Base-by-base conservation (phyloP, 2,329 filamentous ascomycete species). In the Fusarium xylarioides region DNA sequence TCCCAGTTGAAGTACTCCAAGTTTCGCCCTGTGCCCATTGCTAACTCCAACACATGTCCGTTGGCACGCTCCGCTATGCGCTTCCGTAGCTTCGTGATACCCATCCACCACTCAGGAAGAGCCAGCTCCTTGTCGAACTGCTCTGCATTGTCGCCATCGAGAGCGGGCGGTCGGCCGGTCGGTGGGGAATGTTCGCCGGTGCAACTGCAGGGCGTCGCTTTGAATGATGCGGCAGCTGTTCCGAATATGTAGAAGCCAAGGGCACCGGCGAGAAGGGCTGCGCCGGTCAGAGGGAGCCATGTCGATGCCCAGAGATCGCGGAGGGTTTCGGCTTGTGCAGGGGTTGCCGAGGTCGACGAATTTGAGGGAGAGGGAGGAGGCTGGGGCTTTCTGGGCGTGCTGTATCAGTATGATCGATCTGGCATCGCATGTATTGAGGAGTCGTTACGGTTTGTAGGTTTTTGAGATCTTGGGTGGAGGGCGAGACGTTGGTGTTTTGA, bases 11-110 rank as follows among this genome's bases (percentile, higher is more conserved):
- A 91, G 79, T 86, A 89, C 43, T 84, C 82, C 21, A 91, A 77
- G 75, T 91, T 92, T 18, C 90, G 84, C 7, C 90, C 90, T 6
- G 90, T 90, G 23, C 90, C 90, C 63, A 91, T 85, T 23, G 89
- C 89, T 18, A 91, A 84, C 79, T 91, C 90, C 37, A 91, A 84
- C 18, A 91, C 90, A 78, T 90, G 83, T 4, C 90, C 90, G 1
- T 78, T 78, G 11, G 87, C 89, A 37, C 81, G 79, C 18, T 79
- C 76, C 4, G 86, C 86, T 32, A 92, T 81, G 28, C 82, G 80
- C 56, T 82, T 81, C 16, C 90, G 85, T 57, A 91, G 80, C 23
- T 79, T 80, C 11, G 82, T 85, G 72, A 91, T 85, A 53, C 90
- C 89, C 83, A 87, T 87, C 73, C 87, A 82, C 79, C 82, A 84